Evolutionary conservation across 2,329 filamentous ascomycete genomes (phyloP), one percentile per base, ranked within the genome.

Genomic region (Aspergillus pseudonomiae): DNA sequence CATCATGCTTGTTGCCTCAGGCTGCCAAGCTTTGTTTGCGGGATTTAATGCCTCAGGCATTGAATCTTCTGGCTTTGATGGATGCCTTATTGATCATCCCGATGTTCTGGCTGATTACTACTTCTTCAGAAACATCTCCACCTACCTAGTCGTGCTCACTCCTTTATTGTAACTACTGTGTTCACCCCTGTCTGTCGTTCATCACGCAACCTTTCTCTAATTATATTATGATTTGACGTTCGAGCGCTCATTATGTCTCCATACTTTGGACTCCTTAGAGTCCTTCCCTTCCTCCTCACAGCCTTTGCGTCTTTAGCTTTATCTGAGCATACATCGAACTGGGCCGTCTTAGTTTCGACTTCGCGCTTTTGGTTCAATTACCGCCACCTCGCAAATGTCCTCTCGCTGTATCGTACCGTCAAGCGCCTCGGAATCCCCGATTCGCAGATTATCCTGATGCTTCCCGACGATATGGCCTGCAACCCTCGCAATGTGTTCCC

Each of bases 301-400:
- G 45, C 68, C 56, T 57, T 68, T 43, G 45, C 63, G 24, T 36
- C 62, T 36, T 52, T 62, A 41, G 73, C 64, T 3, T 64, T 64
- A 26, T 72, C 77, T 11, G 78, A 80, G 61, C 95, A 99, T 81
- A 99, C 95, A 19, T 97, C 93, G 76, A 99, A 99, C 81, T 99
- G 95, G 95, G 95, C 95, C 11, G 95, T 99, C 66, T 89, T 99
- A n/a, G 95, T 99, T 63, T 95, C 92, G 68, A 99, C 95, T 6
- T 99, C 95, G 59, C 91, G 95, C 60, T 99, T 99, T 85, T 99
- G 95, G 95, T 99, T 99, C 88, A 99, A 99, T 82, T 99, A 99
- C 81, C 91, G 95, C 63, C 95, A 99, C 79, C 90, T 99, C 59
- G 94, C 95, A 78, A 99, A 99, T 81, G 95, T 97, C 21, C 88